Conservation (phyloP, 331 rosid species). For the Arachis monticola region DNA sequence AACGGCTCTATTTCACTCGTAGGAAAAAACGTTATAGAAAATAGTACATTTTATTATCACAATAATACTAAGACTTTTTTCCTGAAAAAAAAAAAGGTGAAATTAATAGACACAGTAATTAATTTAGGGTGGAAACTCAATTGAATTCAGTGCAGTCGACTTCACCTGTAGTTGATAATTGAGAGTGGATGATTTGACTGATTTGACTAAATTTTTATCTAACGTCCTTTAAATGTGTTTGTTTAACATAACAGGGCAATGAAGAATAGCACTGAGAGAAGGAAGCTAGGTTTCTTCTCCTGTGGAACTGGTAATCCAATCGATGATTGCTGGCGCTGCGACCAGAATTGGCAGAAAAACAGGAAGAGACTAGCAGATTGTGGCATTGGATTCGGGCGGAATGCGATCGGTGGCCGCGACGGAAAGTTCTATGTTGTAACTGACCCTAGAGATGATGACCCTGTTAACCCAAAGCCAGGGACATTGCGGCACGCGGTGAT, state of each 20-base stretch:
- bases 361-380: conserved; percentile 97
- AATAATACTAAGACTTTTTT: no score
- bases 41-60: not conserved
- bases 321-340: conserved; percentile 99
- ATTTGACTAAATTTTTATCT: no score
- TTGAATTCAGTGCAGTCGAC: no score
- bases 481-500: conserved; percentile 92
- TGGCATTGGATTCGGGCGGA: conserved; percentile 94
- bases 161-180: no score
- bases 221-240: conserved; percentile 28
- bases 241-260: conserved; percentile 64
- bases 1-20: conserved; percentile 16
- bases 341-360: conserved; percentile 78
- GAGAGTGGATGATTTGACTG: no score
- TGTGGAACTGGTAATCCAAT: conserved; percentile 97
- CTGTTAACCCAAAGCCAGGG: conserved; percentile 88
- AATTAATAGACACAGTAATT: no score
- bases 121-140: no score
- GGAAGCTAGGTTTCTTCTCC: conserved; percentile 88
- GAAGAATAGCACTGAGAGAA: conserved; percentile 82
- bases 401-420: conserved; percentile 97
- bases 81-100: no score
- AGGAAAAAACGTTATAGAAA: not conserved
- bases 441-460: conserved; percentile 76
- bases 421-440: conserved; percentile 91